phyloP scores from a whole-genome alignment of 2,329 filamentous ascomycete genomes.

The Penicillium griseofulvum region DNA sequence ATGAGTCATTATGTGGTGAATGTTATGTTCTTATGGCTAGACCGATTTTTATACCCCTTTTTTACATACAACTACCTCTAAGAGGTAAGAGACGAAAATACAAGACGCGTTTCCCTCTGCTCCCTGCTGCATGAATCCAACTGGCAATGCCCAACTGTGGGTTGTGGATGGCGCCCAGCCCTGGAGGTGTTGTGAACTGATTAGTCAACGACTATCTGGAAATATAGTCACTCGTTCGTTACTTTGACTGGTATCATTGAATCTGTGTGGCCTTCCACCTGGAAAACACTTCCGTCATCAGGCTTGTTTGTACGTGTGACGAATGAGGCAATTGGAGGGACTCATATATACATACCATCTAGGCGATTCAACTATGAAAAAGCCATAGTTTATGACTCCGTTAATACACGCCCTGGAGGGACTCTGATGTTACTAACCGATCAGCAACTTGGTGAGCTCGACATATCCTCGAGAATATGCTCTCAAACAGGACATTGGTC shows the following conservation, averaged over 20 bases:
- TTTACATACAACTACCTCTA: neutral
- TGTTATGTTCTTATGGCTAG: conserved; percentile 4
- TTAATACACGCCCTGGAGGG: too few relatives aligned
- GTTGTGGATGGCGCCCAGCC: too few relatives aligned
- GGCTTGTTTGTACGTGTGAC: too few relatives aligned
- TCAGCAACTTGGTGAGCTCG: neutral
- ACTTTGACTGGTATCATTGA: neutral
- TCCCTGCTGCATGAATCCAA: neutral
- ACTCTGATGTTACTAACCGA: neutral
- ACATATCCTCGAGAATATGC: too few relatives aligned
- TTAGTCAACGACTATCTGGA: neutral
- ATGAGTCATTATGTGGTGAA: conserved; percentile 6
- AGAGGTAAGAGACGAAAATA: neutral
- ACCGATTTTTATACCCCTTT: conserved; percentile 9
- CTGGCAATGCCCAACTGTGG: neutral
- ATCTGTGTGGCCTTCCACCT: neutral
- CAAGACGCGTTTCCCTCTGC: neutral
- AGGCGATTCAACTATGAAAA: neutral
- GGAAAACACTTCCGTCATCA: neutral
- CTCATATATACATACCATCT: neutral
- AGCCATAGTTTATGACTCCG: neutral
- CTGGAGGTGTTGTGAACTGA: neutral
- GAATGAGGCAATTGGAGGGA: neutral
- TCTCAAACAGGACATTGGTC: too few relatives aligned
- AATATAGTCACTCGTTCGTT: neutral